A percentile compares a stretch with the other conserved stretches of the same genome.
Conservation (phyloP, 345 rosid species). For the Pistacia integerrima region DNA sequence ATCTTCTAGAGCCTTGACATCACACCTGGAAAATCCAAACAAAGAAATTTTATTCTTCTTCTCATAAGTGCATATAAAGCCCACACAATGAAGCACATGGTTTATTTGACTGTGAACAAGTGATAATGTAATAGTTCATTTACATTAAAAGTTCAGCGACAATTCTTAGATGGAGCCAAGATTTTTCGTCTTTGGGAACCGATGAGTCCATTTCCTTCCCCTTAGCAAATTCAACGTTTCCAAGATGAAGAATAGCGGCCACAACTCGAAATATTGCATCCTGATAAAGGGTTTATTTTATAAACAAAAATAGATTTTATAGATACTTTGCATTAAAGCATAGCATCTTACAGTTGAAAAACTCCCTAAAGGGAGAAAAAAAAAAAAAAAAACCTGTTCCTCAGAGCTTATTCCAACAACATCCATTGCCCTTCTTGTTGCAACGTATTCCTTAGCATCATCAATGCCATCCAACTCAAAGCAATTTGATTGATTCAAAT, state of each 20-base stretch:
- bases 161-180: conserved; percentile 82
- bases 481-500: conserved; percentile 97
- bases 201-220: conserved; percentile 95
- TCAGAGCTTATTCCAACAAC: conserved; percentile 82
- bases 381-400: conserved; percentile 65
- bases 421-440: conserved; percentile 95
- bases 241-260: conserved; percentile 93
- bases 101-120: conserved; percentile 9
- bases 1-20: conserved; percentile 87
- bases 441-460: conserved; percentile 81
- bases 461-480: conserved; percentile 73
- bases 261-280: conserved; percentile 90
- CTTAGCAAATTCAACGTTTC: conserved; percentile 89
- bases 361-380: conserved; percentile 7
- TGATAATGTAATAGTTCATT: conserved; percentile 21
- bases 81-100: conserved; percentile 10
- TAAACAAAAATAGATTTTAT: conserved; percentile 18
- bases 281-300: conserved; percentile 36
- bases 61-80: neutral
- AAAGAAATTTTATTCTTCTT: conserved; percentile 27
- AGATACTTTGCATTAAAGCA: conserved; percentile 14
- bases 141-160: conserved; percentile 92
- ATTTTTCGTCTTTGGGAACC: conserved; percentile 84
- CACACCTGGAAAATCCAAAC: conserved; percentile 66
- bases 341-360: conserved; percentile 14